Evolutionary conservation across 2,329 filamentous ascomycete genomes (phyloP), one percentile per base, ranked within the genome.

Genomic region (Blumeriella jaapii): DNA sequence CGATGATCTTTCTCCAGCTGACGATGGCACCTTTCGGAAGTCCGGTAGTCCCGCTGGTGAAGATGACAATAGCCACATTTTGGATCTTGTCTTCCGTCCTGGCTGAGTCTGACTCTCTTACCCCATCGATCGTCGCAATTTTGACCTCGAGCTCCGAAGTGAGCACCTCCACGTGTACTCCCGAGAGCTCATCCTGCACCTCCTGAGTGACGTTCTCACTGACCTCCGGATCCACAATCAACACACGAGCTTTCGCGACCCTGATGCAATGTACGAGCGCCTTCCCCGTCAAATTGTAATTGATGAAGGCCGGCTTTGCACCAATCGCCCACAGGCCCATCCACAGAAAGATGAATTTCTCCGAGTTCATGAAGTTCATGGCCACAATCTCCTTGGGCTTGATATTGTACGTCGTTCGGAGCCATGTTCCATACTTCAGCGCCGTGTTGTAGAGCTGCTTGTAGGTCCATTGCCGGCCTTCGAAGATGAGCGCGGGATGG

Each of bases 11-110:
- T 14, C 60, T 63, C 78, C 78, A 85, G n/a, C 74, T 74, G 2
- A 86, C 70, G 31, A 86, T 74, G 8, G 81, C 82, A 0, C 80
- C 73, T 53, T 93, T 93, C 7, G 85, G 84, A 44, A 93, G 61
- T 1, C 85, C 85, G 0, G 85, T 93, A 0, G 85, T 93, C 12
- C 85, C 85, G 18, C 79, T 85, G 0, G 85, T 93, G 56, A 82
- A 93, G 47, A 94, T 87, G 44, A 93, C 68, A 28, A 80, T 66
- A 1, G 73, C 78, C 62, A 84, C 74, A 39, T 74, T 69, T 6
- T 40, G 29, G 6, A 67, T 59, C 12, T 62, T 58, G 37, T 67
- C 56, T 11, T 72, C 67, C 30, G 60, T 58, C 40, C 77, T 67
- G 29, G 65, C 58, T 29, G 65, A 57, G 56, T 84, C 71, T 9